phyloP scores from a whole-genome alignment of 1,284 basidiomycete species.

The Malassezia slooffiae region DNA sequence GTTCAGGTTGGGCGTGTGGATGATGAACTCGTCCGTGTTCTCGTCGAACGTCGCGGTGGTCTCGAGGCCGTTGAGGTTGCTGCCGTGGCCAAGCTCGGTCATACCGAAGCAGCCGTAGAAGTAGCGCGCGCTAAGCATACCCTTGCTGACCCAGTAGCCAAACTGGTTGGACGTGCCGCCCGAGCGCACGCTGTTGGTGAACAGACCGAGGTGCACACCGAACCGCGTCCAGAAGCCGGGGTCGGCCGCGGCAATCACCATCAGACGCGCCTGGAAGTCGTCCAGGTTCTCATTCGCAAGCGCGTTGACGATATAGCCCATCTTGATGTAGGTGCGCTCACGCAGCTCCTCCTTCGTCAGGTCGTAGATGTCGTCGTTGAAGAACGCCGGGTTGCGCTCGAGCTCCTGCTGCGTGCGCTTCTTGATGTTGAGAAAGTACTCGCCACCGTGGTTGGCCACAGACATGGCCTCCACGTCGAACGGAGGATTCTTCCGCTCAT shows the following conservation, averaged over 20 bases:
- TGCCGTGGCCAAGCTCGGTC: conserved; percentile 52
- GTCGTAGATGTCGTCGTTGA: conserved; percentile 53
- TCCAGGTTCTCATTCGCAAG: conserved; percentile 40
- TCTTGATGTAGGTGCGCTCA: conserved; percentile 36
- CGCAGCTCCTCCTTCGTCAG: conserved; percentile 52
- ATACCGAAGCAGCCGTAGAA: conserved; percentile 55
- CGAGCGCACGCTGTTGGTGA: conserved; percentile 48
- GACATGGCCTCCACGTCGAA: conserved; percentile 50
- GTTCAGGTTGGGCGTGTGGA: conserved; percentile 50
- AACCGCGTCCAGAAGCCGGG: conserved; percentile 54
- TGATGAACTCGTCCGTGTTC: conserved; percentile 52
- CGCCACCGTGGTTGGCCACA: conserved; percentile 47
- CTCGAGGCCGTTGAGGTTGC: conserved; percentile 54
- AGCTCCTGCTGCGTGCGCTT: conserved; percentile 50
- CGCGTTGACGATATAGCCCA: conserved; percentile 33
- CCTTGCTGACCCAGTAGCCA: conserved; percentile 53
- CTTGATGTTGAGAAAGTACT: conserved; percentile 42
- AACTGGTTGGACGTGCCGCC: conserved; percentile 46
- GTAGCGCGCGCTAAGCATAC: conserved; percentile 52
- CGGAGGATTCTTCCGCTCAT: conserved; percentile 50
- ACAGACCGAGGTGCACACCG: conserved; percentile 54
- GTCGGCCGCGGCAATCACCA: conserved; percentile 49
- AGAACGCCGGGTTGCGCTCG: conserved; percentile 52
- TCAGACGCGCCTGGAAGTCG: conserved; percentile 52
- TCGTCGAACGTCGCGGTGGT: conserved; percentile 54